Percentiles rank a stretch among this genome's conserved stretches.
phyloP scores from a whole-genome alignment of 805 yeast species.

The Spathaspora gorwiae region DNA sequence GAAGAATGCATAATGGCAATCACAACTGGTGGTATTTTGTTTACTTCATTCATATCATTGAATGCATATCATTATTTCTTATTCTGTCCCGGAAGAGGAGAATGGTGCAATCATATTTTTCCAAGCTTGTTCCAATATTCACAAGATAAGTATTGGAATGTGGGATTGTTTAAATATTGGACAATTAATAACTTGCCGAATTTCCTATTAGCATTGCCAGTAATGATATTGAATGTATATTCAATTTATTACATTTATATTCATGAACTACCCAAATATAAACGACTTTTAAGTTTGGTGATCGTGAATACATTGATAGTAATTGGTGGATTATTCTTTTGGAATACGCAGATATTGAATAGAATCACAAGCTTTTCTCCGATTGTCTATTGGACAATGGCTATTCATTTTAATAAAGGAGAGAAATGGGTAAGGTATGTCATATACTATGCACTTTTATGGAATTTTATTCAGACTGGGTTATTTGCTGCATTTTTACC shows the following conservation, averaged over 20 bases:
- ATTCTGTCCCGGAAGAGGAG: slow-evolving; percentile 70
- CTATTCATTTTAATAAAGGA: slow-evolving; percentile 21
- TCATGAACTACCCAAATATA: slow-evolving; percentile 26
- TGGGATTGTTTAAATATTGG: slow-evolving; percentile 82
- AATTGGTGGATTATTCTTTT: slow-evolving; percentile 50
- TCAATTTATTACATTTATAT: slow-evolving; percentile 36
- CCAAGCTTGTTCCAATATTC: slow-evolving; percentile 68
- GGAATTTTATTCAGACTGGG: slow-evolving; percentile 67
- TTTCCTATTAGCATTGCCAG: slow-evolving; percentile 72
- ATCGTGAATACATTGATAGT: slow-evolving; percentile 42
- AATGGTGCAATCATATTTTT: slow-evolving; percentile 63
- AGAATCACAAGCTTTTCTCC: slow-evolving; percentile 79
- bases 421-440: slow-evolving; percentile 13
- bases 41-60: slow-evolving; percentile 39
- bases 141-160: slow-evolving; percentile 79
- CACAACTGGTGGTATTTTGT: slow-evolving; percentile 54
- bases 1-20: slow-evolving; percentile 28
- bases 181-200: slow-evolving; percentile 76
- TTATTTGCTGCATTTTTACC: slow-evolving; percentile 83
- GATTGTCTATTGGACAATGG: slow-evolving; percentile 65
- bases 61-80: slow-evolving; percentile 50
- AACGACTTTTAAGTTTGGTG: slow-evolving; percentile 34
- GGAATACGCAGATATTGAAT: slow-evolving; percentile 85
- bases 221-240: slow-evolving; percentile 41
- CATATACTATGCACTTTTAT: slow-evolving; percentile 48